phyloP scores from a whole-genome alignment of 768 basidiomycete genomes.

The Piloderma croceum region DNA sequence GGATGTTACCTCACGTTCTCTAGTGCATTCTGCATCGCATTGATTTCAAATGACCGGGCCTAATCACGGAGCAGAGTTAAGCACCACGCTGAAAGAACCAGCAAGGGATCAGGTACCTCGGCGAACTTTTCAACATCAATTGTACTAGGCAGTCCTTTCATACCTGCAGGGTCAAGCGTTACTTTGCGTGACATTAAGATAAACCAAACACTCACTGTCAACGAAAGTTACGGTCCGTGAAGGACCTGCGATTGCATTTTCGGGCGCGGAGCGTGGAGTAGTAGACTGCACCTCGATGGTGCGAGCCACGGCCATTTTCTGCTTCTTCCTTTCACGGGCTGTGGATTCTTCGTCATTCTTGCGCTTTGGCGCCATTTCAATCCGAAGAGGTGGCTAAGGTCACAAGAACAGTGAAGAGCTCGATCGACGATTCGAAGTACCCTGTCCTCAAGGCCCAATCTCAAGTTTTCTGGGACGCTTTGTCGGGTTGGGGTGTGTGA shows the following conservation, averaged over 20 bases:
- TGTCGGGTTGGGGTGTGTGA: too few species aligned
- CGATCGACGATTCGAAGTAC: too few species aligned
- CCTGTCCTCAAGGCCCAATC: too few species aligned
- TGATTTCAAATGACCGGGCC: constrained; percentile 86
- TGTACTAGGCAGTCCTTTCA: constrained; percentile 58
- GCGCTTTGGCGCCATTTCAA: constrained; percentile 34
- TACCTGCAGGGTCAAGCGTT: constrained; percentile 35
- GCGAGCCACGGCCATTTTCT: constrained; percentile 56
- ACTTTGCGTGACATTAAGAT: background rate
- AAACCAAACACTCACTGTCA: constrained; percentile 32
- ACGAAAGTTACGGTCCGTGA: constrained; percentile 35
- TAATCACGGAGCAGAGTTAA: too few species aligned
- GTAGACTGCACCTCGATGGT: constrained; percentile 58
- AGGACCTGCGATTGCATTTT: constrained; percentile 33
- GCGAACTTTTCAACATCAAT: constrained; percentile 88
- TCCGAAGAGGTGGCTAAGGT: too few species aligned
- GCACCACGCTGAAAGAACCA: too few species aligned
- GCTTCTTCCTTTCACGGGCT: constrained; percentile 61
- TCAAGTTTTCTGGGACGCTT: too few species aligned
- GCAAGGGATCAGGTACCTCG: too few species aligned
- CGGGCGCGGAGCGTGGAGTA: constrained; percentile 7
- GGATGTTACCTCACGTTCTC: constrained; percentile 59
- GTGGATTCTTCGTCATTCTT: constrained; percentile 21
- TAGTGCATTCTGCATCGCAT: constrained; percentile 86
- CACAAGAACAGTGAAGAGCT: too few species aligned